Evolutionary conservation across 2,329 filamentous ascomycete genomes (phyloP).

Genomic region (Monosporascus sp.): DNA sequence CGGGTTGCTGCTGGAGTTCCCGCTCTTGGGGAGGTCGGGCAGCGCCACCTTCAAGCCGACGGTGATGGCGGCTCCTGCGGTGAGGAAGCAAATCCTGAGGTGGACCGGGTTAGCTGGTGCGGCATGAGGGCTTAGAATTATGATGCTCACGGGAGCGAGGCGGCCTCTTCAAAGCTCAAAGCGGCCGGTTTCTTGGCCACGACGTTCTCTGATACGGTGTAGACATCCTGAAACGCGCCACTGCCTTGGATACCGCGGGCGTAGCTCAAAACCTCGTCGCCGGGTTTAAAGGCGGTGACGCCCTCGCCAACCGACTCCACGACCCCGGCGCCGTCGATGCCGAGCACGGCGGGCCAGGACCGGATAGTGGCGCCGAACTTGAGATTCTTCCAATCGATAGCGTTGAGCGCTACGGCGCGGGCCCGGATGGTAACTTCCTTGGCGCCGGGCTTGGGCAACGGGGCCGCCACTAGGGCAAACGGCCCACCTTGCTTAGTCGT

Average conservation of each 20-base stretch:
- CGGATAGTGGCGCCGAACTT: slow-evolving; percentile 21
- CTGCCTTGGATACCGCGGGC: slow-evolving; percentile 3
- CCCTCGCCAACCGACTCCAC: slow-evolving; percentile 27
- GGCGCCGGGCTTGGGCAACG: slow-evolving; percentile 17
- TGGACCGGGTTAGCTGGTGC: not conserved
- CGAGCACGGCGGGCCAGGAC: slow-evolving; percentile 28
- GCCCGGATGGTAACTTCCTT: slow-evolving; percentile 27
- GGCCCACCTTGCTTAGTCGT: slow-evolving; percentile 6
- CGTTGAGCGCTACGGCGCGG: slow-evolving; percentile 28
- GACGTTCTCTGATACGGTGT: slow-evolving; percentile 10
- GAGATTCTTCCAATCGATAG: slow-evolving; percentile 28
- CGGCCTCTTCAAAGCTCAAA: slow-evolving; percentile 26
- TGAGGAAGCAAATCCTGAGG: slow-evolving; percentile 19
- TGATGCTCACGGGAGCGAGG: slow-evolving; percentile 21
- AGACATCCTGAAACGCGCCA: slow-evolving; percentile 25
- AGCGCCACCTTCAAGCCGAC: slow-evolving; percentile 21
- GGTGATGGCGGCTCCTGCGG: slow-evolving; percentile 15
- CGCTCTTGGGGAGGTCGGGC: slow-evolving; percentile 14
- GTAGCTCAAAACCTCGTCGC: slow-evolving; percentile 24
- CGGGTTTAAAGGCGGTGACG: slow-evolving; percentile 23
- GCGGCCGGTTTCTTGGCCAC: slow-evolving; percentile 23
- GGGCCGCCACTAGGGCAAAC: slow-evolving; percentile 12
- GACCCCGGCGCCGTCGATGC: slow-evolving; percentile 28
- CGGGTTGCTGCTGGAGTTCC: not conserved
- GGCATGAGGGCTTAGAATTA: not conserved